A percentile compares a stretch with the other conserved stretches of the same genome.
phyloP scores from a whole-genome alignment of 257 asterid species.

The Phtheirospermum japonicum region DNA sequence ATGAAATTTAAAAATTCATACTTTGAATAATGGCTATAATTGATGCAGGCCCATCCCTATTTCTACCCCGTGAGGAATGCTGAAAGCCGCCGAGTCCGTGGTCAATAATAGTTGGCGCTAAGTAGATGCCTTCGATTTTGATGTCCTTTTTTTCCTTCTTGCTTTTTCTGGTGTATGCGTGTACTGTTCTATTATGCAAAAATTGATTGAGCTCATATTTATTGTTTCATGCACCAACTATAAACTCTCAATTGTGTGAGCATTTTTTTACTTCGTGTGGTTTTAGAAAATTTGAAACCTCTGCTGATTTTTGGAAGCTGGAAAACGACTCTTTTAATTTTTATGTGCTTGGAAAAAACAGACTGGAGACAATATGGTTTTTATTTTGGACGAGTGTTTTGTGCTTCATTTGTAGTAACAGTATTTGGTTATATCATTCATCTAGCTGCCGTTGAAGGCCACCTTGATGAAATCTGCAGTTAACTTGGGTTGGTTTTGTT shows the following conservation, averaged over 20 bases:
- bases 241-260: background rate
- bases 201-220: slow-evolving; percentile 14
- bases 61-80: slow-evolving; percentile 75
- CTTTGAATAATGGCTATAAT: slow-evolving; percentile 7
- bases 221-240: background rate
- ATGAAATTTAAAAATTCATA: background rate
- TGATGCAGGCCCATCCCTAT: slow-evolving; percentile 84
- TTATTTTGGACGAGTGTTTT: too few species aligned
- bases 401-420: too few species aligned
- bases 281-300: background rate
- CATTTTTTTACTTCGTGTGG: background rate
- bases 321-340: too few species aligned
- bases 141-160: background rate
- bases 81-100: slow-evolving; percentile 72
- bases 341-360: too few species aligned
- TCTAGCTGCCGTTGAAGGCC: too few species aligned
- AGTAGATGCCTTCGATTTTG: slow-evolving; percentile 11
- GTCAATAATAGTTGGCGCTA: slow-evolving; percentile 31
- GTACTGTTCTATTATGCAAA: slow-evolving; percentile 4
- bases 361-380: too few species aligned
- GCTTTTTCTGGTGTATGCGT: background rate
- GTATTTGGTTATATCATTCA: too few species aligned
- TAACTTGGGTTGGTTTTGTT: too few species aligned
- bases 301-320: too few species aligned
- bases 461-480: too few species aligned